Conservation (phyloP, 192 early-diverging fungal species). For the Coemansia sp. region DNA sequence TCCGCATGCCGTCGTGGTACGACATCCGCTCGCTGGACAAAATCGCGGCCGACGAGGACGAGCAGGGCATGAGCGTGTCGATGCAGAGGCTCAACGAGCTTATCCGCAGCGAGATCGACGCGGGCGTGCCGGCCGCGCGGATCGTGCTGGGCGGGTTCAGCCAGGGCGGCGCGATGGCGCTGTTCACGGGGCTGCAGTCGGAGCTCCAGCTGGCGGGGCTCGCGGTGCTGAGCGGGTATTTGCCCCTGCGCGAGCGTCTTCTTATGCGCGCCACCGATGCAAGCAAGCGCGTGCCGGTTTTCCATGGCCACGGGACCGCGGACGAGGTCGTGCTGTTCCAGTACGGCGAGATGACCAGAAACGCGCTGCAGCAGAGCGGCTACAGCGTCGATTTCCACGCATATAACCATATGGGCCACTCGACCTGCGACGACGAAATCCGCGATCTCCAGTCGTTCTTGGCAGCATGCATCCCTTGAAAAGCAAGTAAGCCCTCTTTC, state of each 20-base stretch:
- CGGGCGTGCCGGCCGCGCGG: constrained; percentile 72
- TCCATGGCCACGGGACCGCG: constrained; percentile 79
- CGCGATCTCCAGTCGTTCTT: constrained; percentile 68
- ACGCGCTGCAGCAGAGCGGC: constrained; percentile 57
- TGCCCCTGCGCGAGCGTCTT: constrained; percentile 57
- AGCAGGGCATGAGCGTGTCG: constrained; percentile 64
- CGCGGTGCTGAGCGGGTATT: constrained; percentile 74
- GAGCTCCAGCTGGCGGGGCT: constrained; percentile 69
- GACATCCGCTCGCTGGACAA: constrained; percentile 63
- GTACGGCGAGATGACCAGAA: constrained; percentile 68
- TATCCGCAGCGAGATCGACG: constrained; percentile 72
- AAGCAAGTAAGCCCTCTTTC: not conserved
- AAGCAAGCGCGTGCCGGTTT: constrained; percentile 71
- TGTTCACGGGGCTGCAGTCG: constrained; percentile 69
- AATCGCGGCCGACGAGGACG: constrained; percentile 62
- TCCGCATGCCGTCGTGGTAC: constrained; percentile 90
- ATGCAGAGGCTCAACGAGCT: constrained; percentile 58
- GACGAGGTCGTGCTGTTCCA: constrained; percentile 74
- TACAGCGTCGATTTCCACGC: constrained; percentile 73
- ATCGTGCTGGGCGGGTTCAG: constrained; percentile 96
- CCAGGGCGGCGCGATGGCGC: constrained; percentile 79
- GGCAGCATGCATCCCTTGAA: constrained; percentile 52
- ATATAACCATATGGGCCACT: constrained; percentile 82
- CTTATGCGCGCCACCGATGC: constrained; percentile 55
- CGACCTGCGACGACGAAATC: constrained; percentile 65